phyloP scores from a whole-genome alignment of 2,329 filamentous ascomycete genomes.

The Talaromyces sp. region DNA sequence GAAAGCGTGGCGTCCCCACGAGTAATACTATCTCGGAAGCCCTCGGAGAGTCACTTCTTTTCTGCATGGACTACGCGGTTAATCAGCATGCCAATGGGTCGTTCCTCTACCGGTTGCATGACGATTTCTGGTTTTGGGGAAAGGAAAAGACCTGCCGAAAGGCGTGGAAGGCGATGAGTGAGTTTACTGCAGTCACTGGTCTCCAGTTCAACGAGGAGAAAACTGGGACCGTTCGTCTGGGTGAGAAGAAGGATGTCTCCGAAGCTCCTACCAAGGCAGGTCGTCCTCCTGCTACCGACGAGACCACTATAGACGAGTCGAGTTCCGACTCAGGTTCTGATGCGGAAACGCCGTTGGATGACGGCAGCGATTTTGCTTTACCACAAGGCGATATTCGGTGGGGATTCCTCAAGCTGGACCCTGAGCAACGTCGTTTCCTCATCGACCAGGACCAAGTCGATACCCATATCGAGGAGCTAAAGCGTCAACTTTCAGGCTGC shows the following conservation, averaged over 20 bases:
- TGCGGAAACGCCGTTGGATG: not conserved
- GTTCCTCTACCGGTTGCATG: constrained; percentile 58
- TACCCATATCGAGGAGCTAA: constrained; percentile 55
- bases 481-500: constrained; percentile 52
- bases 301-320: not conserved
- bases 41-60: constrained; percentile 57
- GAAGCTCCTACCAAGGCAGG: not conserved
- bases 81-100: constrained; percentile 53
- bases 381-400: constrained; percentile 53
- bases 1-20: constrained; percentile 56
- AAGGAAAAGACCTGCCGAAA: constrained; percentile 48
- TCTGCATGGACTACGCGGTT: constrained; percentile 61
- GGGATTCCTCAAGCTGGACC: constrained; percentile 56
- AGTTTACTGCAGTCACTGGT: constrained; percentile 53
- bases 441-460: constrained; percentile 58
- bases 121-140: constrained; percentile 65
- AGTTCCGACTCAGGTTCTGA: not conserved
- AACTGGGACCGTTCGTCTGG: constrained; percentile 48
- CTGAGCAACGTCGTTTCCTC: constrained; percentile 49
- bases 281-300: not conserved
- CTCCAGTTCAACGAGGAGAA: constrained; percentile 56
- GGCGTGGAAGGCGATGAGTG: constrained; percentile 55
- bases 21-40: constrained; percentile 56
- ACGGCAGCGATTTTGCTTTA: constrained; percentile 25
- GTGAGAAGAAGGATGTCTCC: constrained; percentile 11